Conservation (phyloP, 2,329 filamentous ascomycete genomes). For the Ascochyta viciae-villosae region DNA sequence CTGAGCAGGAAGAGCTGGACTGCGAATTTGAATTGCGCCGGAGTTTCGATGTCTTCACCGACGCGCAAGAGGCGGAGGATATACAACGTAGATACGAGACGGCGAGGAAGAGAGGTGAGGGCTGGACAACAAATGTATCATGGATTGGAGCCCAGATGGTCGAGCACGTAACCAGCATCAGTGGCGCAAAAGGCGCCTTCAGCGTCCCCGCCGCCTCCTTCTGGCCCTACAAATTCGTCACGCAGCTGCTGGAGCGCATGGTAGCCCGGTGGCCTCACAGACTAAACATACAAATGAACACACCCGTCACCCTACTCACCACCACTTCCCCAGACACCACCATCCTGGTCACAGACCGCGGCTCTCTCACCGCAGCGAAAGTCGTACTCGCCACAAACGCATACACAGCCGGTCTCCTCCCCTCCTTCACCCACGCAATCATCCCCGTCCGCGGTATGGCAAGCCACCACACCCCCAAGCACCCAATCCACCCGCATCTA, state of each 20-base stretch:
- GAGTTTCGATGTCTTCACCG: constrained; percentile 29
- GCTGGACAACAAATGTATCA: constrained; percentile 26
- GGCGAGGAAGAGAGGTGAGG: constrained; percentile 11
- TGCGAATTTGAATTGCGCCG: constrained; percentile 36
- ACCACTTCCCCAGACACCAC: constrained; percentile 3
- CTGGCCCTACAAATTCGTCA: constrained; percentile 43
- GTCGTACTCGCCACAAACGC: constrained; percentile 39
- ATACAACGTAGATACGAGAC: constrained; percentile 19
- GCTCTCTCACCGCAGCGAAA: constrained; percentile 24
- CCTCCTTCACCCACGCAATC: constrained; percentile 48
- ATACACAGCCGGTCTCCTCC: constrained; percentile 35
- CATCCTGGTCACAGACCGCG: constrained; percentile 29
- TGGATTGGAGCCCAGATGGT: constrained; percentile 16
- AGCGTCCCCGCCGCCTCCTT: constrained; percentile 24
- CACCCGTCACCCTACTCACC: constrained; percentile 19
- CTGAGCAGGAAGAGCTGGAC: constrained; percentile 21
- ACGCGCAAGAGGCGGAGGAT: constrained; percentile 6
- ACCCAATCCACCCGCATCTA: constrained; percentile 27
- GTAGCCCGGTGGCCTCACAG: constrained; percentile 17
- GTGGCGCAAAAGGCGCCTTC: constrained; percentile 28
- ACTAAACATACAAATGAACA: constrained; percentile 37
- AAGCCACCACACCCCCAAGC: constrained; percentile 22
- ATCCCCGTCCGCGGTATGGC: constrained; percentile 44
- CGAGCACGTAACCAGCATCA: constrained; percentile 29
- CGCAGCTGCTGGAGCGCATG: constrained; percentile 26